A percentile compares a stretch with the other conserved stretches of the same genome.
These are phyloP conservation scores for Bruguiera parviflora DNA, from an alignment of 345 rosid genomes.

Conservation along the genomic window DNA sequence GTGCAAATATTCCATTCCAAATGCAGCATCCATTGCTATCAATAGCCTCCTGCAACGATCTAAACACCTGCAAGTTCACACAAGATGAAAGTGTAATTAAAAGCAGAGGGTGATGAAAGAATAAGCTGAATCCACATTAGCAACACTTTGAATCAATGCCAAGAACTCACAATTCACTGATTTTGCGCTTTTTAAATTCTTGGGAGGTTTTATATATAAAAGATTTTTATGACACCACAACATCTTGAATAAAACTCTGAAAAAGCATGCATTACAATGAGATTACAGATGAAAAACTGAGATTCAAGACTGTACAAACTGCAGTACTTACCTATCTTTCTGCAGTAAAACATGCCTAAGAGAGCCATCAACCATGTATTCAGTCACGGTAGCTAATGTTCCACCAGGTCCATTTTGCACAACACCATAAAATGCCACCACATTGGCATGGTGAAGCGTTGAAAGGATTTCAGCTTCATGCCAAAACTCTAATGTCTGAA, in stretches of 20 bases:
- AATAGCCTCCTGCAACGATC: slow-evolving; percentile 90
- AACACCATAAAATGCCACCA: slow-evolving; percentile 95
- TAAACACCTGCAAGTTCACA: slow-evolving; percentile 53
- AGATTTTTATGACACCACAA: neutral
- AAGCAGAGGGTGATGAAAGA: slow-evolving; percentile 8
- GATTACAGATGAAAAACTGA: slow-evolving; percentile 14
- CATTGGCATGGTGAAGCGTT: slow-evolving; percentile 93
- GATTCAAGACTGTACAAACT: slow-evolving; percentile 11
- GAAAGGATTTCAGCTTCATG: slow-evolving; percentile 90
- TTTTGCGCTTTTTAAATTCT: neutral
- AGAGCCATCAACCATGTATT: slow-evolving; percentile 96
- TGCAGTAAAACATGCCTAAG: slow-evolving; percentile 85
- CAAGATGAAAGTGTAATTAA: slow-evolving; percentile 8
- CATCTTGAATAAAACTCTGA: neutral
- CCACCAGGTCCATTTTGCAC: slow-evolving; percentile 89
- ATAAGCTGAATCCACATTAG: neutral
- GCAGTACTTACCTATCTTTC: slow-evolving; percentile 64
- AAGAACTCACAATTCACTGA: neutral
- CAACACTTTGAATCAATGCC: neutral
- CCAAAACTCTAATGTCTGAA: slow-evolving; percentile 78
- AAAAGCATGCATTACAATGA: neutral
- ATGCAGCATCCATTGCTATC: slow-evolving; percentile 99
- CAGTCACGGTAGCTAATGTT: slow-evolving; percentile 81
- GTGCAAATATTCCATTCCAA: slow-evolving; percentile 98
- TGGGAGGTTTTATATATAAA: neutral